phyloP scores from a whole-genome alignment of 1,139 yeast genomes.

The Geotrichum aggregatum region DNA sequence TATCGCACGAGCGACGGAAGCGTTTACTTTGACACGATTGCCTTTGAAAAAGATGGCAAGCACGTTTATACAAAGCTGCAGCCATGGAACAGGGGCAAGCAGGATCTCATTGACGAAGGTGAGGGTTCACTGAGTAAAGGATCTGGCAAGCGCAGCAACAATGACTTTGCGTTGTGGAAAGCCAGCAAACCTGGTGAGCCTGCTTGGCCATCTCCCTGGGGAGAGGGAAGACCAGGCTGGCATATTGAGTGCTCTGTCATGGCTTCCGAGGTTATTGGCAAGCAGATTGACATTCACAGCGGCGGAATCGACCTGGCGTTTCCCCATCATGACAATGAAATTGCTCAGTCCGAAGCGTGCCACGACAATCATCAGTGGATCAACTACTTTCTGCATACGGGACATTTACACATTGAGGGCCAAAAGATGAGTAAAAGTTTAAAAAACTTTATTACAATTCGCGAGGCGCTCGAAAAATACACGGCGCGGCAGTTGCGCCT shows the following conservation, averaged over 20 bases:
- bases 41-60: conserved; percentile 64
- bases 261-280: conserved; percentile 89
- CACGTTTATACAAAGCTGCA: conserved; percentile 91
- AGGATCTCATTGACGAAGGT: conserved; percentile 85
- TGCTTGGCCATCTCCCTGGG: conserved; percentile 94
- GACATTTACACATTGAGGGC: conserved; percentile 96
- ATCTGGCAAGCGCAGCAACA: conserved; percentile 60
- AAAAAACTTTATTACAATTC: conserved; percentile 91
- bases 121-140: conserved; percentile 77
- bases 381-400: conserved; percentile 91
- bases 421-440: conserved; percentile 95
- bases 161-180: conserved; percentile 97
- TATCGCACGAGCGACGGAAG: conserved; percentile 81
- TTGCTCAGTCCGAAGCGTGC: conserved; percentile 95
- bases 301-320: conserved; percentile 97
- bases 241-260: conserved; percentile 98
- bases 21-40: conserved; percentile 87
- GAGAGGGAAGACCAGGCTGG: conserved; percentile 98
- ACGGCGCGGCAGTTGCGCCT: conserved; percentile 79
- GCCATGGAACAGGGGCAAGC: conserved; percentile 94
- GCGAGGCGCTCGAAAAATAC: conserved; percentile 72
- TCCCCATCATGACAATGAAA: conserved; percentile 98
- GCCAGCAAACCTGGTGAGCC: conserved; percentile 97
- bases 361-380: conserved; percentile 92
- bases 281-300: conserved; percentile 85